Conservation (phyloP, 2,329 filamentous ascomycete species). For the Neurospora crassa region DNA sequence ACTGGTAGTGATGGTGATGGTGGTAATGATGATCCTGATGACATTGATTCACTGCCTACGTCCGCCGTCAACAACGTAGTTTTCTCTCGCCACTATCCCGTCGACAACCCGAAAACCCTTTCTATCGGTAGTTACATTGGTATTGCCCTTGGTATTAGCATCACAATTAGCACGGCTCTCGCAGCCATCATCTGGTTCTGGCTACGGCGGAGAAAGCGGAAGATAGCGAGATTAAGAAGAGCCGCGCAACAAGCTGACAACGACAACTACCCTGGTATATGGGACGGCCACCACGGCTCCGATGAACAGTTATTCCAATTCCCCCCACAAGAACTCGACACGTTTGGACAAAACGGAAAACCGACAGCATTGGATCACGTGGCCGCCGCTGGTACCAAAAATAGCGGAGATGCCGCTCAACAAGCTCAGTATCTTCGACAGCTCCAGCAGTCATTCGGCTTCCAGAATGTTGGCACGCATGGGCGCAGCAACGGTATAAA, state of each 20-base stretch:
- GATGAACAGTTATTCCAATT: background rate
- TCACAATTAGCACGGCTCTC: background rate
- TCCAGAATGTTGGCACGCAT: background rate
- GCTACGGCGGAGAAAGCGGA: background rate
- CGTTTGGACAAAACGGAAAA: background rate
- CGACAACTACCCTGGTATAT: background rate
- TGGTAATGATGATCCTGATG: background rate
- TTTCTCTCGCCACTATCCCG: slow-evolving; percentile 20
- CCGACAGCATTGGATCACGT: background rate
- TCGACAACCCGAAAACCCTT: slow-evolving; percentile 1
- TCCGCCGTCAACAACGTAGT: slow-evolving; percentile 21
- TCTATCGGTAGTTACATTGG: background rate
- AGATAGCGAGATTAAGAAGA: background rate
- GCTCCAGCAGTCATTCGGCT: background rate
- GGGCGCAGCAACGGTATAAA: background rate
- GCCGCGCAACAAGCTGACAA: background rate
- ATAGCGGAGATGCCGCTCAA: background rate
- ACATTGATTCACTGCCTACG: slow-evolving; percentile 13
- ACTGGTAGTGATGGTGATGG: background rate
- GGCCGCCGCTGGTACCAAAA: background rate
- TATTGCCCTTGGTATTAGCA: background rate
- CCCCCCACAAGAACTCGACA: background rate
- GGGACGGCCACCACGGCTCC: background rate
- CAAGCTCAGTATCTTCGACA: background rate
- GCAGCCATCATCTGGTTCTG: background rate